These are phyloP conservation scores for Pistacia vera DNA, from an alignment of 345 rosid species.

Conservation along the genomic window DNA sequence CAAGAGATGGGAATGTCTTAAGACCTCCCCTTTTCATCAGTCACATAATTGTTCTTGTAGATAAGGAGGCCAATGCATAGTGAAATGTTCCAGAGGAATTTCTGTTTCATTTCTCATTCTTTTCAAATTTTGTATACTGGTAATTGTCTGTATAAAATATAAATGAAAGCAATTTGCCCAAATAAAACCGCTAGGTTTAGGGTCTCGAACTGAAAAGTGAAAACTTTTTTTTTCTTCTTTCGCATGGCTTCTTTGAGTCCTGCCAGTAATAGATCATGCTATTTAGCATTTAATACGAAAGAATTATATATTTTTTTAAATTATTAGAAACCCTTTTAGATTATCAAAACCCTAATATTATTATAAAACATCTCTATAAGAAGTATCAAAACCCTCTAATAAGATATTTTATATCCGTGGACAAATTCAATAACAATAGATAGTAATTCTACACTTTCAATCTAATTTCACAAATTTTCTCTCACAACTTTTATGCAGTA, in stretches of 20 bases:
- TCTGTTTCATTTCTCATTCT: background rate
- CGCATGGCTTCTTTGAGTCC: background rate
- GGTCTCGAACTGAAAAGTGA: background rate
- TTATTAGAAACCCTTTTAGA: too few species aligned
- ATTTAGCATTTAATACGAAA: too few species aligned
- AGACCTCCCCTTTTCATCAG: background rate
- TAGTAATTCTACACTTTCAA: too few species aligned
- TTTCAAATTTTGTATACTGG: background rate
- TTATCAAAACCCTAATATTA: too few species aligned
- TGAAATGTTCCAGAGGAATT: background rate
- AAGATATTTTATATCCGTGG: too few species aligned
- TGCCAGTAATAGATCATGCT: background rate
- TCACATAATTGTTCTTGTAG: conserved; percentile 28
- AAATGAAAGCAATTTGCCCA: conserved; percentile 15
- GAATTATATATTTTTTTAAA: too few species aligned
- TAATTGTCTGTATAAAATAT: conserved; percentile 19
- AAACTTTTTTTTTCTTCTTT: background rate
- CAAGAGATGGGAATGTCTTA: background rate
- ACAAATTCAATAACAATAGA: too few species aligned
- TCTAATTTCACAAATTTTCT: too few species aligned
- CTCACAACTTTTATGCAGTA: too few species aligned
- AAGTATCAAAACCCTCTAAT: too few species aligned
- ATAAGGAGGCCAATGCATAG: conserved; percentile 25
- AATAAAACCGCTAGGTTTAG: background rate
- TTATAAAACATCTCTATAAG: too few species aligned